phyloP scores from a whole-genome alignment of 768 basidiomycete genomes.

The Lentinula lateritia region DNA sequence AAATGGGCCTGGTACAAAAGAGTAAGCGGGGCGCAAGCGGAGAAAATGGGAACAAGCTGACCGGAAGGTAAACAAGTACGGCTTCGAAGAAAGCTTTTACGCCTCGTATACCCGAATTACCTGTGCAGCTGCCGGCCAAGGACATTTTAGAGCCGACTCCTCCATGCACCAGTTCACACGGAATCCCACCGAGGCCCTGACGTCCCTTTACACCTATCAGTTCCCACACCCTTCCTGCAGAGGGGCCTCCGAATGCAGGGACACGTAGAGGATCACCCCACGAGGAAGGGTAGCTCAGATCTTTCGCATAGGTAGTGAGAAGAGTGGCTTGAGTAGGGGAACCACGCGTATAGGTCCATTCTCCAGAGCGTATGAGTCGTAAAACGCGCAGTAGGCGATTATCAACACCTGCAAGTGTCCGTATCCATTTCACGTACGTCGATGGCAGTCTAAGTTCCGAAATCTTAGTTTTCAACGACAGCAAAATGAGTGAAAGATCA shows the following conservation, averaged over 20 bases:
- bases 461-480: neutral
- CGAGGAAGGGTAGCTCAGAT: conserved; percentile 51
- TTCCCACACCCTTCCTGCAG: conserved; percentile 51
- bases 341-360: conserved; percentile 55
- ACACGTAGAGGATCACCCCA: conserved; percentile 61
- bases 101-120: conserved; percentile 52
- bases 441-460: conserved; percentile 40
- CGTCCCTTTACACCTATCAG: conserved; percentile 47
- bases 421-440: conserved; percentile 78
- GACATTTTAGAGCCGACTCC: conserved; percentile 40
- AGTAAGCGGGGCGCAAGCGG: neutral
- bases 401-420: conserved; percentile 64
- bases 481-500: conserved; percentile 20
- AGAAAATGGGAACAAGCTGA: conserved; percentile 27
- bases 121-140: conserved; percentile 50
- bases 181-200: conserved; percentile 58
- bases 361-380: conserved; percentile 44
- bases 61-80: conserved; percentile 65
- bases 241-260: conserved; percentile 56
- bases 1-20: conserved; percentile 56
- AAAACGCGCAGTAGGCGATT: conserved; percentile 48
- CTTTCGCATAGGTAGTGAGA: conserved; percentile 39
- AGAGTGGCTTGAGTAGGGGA: conserved; percentile 33
- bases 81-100: conserved; percentile 57
- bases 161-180: conserved; percentile 72